Evolutionary conservation across 129 eudicot species (phyloP).

Genomic region (Centaurea solstitialis): DNA sequence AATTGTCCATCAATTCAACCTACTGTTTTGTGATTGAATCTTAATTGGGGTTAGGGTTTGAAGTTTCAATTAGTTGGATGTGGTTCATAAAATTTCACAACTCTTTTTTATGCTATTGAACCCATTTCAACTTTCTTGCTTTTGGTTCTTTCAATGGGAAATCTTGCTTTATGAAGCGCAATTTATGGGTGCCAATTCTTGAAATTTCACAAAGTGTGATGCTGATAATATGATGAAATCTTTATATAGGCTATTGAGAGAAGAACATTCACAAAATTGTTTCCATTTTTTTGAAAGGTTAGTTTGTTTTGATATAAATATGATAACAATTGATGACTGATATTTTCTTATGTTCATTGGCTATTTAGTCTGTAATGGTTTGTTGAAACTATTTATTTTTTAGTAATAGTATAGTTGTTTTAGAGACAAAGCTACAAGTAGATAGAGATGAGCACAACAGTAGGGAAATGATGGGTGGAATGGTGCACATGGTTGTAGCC

Average conservation of each 20-base stretch:
- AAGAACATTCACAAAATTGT: too few relatives aligned
- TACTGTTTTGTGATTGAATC: background rate
- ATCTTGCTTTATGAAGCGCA: background rate
- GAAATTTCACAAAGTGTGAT: background rate
- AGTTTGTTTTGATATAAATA: background rate
- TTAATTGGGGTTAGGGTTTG: background rate
- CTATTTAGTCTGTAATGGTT: background rate
- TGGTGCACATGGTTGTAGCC: too few relatives aligned
- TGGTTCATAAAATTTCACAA: background rate
- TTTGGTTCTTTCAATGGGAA: too few relatives aligned
- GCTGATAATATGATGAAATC: conserved; percentile 8
- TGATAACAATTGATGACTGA: conserved; percentile 33
- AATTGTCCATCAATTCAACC: too few relatives aligned
- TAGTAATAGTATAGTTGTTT: background rate
- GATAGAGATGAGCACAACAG: too few relatives aligned
- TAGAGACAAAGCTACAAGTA: background rate
- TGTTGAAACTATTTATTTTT: background rate
- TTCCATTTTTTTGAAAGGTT: conserved; percentile 13
- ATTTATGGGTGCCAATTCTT: background rate
- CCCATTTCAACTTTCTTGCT: background rate
- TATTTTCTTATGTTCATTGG: conserved; percentile 20
- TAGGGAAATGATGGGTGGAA: too few relatives aligned
- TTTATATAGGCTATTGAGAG: conserved; percentile 69
- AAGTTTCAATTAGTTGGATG: background rate
- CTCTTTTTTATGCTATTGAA: background rate